These are phyloP conservation scores for Globisporangium recalcitrans DNA, from an alignment of 352 stramenopile genomes.

Conservation along the genomic window DNA sequence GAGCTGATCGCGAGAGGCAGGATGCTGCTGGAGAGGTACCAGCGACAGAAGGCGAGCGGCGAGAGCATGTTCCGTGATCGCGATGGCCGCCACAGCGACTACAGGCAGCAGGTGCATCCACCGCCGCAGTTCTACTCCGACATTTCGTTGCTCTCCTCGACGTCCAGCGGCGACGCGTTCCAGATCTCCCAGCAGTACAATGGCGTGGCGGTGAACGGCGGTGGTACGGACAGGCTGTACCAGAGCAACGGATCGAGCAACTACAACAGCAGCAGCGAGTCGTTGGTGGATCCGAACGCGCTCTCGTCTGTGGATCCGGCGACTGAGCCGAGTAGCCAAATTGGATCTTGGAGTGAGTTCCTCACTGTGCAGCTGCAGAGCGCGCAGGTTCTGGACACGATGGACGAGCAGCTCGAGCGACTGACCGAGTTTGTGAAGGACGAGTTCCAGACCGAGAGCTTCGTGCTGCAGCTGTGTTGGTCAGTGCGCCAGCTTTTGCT, in stretches of 20 bases:
- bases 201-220: no score
- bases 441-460: background rate
- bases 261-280: background rate
- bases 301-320: background rate
- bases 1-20: background rate
- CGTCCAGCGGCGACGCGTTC: background rate
- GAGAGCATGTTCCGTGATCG: background rate
- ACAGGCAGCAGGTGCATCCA: background rate
- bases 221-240: no score
- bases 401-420: background rate
- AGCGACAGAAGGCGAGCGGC: background rate
- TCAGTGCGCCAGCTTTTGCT: background rate
- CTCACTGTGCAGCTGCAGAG: conserved; percentile 1
- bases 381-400: background rate
- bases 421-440: background rate
- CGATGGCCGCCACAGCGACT: background rate
- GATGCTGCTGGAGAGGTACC: conserved; percentile 1
- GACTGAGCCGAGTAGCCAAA: background rate
- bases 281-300: background rate
- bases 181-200: background rate
- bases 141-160: background rate
- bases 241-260: background rate
- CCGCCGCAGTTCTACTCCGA: background rate
- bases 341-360: background rate
- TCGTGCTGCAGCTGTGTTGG: background rate